A percentile compares a stretch with the other conserved stretches of the same genome.
These are phyloP conservation scores for Cadophora malorum DNA, from an alignment of 2,329 filamentous ascomycete species.

Conservation along the genomic window DNA sequence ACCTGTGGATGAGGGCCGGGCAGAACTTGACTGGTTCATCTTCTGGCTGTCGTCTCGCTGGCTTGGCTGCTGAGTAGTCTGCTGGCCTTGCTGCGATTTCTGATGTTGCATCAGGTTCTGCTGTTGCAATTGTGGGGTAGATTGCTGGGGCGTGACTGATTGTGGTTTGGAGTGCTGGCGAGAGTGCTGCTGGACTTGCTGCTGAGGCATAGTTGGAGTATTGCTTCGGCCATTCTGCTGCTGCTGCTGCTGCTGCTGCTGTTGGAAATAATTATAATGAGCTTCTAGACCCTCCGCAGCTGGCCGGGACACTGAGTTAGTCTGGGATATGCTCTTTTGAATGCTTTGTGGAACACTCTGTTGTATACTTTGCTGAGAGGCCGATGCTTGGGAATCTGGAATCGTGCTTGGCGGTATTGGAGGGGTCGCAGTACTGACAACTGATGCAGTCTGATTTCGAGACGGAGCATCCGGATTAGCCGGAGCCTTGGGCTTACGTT, in stretches of 20 bases:
- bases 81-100: constrained; percentile 30
- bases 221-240: constrained; percentile 36
- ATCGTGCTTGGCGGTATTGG: constrained; percentile 40
- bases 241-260: constrained; percentile 37
- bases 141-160: constrained; percentile 21
- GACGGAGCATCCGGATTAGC: constrained; percentile 37
- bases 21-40: constrained; percentile 32
- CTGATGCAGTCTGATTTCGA: constrained; percentile 39
- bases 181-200: constrained; percentile 25
- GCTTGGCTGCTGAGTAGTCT: constrained; percentile 38
- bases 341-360: constrained; percentile 10
- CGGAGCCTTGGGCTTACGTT: constrained; percentile 48
- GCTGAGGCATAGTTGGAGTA: constrained; percentile 26
- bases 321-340: constrained; percentile 19
- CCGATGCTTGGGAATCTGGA: constrained; percentile 39
- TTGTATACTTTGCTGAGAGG: constrained; percentile 34
- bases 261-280: constrained; percentile 42
- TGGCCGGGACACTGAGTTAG: constrained; percentile 37
- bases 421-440: constrained; percentile 41
- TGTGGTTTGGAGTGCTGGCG: constrained; percentile 22
- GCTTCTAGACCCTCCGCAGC: constrained; percentile 45
- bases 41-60: constrained; percentile 40
- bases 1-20: constrained; percentile 38
- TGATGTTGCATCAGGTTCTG: constrained; percentile 30
- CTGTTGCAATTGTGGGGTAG: constrained; percentile 25